These are phyloP conservation scores for Candida vartiovaarae DNA, from an alignment of 805 yeast genomes.

Conservation along the genomic window DNA sequence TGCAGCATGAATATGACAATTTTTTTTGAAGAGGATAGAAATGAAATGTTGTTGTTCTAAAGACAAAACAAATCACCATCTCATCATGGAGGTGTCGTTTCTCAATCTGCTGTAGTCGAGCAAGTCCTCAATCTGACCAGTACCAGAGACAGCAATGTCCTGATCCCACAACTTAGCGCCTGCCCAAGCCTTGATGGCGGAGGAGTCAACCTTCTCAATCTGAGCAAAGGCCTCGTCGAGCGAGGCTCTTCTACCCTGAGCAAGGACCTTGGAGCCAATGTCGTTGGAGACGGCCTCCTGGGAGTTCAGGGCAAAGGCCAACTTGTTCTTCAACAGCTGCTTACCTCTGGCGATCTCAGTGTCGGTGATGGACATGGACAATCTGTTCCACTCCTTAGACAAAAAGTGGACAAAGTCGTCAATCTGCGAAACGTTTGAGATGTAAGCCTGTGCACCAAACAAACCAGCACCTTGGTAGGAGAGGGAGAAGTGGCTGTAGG, in stretches of 20 bases:
- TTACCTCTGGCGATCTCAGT: slow-evolving; percentile 77
- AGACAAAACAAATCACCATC: slow-evolving; percentile 42
- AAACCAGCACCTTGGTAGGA: slow-evolving; percentile 75
- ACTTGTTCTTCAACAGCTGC: slow-evolving; percentile 57
- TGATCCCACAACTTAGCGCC: slow-evolving; percentile 71
- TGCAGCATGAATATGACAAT: background rate
- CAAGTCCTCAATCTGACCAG: slow-evolving; percentile 81
- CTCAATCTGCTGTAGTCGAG: slow-evolving; percentile 81
- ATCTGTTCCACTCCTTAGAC: slow-evolving; percentile 83
- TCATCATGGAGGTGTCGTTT: slow-evolving; percentile 85
- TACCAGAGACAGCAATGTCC: slow-evolving; percentile 76
- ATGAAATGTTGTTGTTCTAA: background rate
- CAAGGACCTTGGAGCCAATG: slow-evolving; percentile 54
- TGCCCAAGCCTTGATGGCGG: slow-evolving; percentile 68
- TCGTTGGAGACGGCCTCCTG: slow-evolving; percentile 46
- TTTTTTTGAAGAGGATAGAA: background rate
- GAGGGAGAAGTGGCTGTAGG: slow-evolving; percentile 62
- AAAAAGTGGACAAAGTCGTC: slow-evolving; percentile 80
- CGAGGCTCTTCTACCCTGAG: slow-evolving; percentile 56
- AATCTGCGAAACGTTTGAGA: slow-evolving; percentile 49
- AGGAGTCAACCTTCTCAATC: slow-evolving; percentile 56
- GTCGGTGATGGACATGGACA: slow-evolving; percentile 65
- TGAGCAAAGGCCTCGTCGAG: slow-evolving; percentile 50
- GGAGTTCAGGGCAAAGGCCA: slow-evolving; percentile 43
- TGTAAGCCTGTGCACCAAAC: slow-evolving; percentile 74